These are phyloP conservation scores for Emericellopsis cladophorae DNA, from an alignment of 2,329 filamentous ascomycete species.

Conservation along the genomic window DNA sequence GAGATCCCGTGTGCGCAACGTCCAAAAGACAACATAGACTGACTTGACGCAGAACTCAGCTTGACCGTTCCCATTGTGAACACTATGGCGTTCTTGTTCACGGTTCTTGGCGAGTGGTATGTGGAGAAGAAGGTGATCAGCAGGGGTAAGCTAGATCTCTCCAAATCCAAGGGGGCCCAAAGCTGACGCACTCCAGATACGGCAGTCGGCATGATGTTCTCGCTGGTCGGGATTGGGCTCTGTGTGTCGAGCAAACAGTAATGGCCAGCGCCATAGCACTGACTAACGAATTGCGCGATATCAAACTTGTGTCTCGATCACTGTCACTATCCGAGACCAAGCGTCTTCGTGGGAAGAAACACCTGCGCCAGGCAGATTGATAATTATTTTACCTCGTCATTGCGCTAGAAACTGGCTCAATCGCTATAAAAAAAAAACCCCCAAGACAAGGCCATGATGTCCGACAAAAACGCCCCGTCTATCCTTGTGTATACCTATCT, in stretches of 20 bases:
- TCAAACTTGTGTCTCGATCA: no score
- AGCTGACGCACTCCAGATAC: slow-evolving; percentile 44
- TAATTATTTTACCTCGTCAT: neutral
- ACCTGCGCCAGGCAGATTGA: slow-evolving; percentile 3
- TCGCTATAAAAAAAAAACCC: neutral
- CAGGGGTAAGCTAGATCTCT: slow-evolving; percentile 42
- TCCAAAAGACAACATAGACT: neutral
- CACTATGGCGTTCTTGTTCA: slow-evolving; percentile 90
- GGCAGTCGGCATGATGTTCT: slow-evolving; percentile 69
- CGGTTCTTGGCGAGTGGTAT: slow-evolving; percentile 88
- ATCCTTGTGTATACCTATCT: no score
- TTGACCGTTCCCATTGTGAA: slow-evolving; percentile 93
- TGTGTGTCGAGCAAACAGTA: slow-evolving; percentile 58
- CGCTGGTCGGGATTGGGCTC: slow-evolving; percentile 66
- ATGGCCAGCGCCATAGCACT: neutral
- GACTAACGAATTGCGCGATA: neutral
- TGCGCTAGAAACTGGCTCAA: neutral
- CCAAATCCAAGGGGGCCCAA: neutral
- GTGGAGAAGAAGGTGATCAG: slow-evolving; percentile 86
- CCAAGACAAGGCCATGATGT: neutral
- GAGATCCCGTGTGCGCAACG: neutral
- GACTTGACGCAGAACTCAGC: slow-evolving; percentile 55
- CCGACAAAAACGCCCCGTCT: no score
- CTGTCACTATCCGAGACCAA: no score
- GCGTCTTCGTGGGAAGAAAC: neutral